phyloP scores from a whole-genome alignment of 129 eudicot species.

The Flaveria sonorensis region DNA sequence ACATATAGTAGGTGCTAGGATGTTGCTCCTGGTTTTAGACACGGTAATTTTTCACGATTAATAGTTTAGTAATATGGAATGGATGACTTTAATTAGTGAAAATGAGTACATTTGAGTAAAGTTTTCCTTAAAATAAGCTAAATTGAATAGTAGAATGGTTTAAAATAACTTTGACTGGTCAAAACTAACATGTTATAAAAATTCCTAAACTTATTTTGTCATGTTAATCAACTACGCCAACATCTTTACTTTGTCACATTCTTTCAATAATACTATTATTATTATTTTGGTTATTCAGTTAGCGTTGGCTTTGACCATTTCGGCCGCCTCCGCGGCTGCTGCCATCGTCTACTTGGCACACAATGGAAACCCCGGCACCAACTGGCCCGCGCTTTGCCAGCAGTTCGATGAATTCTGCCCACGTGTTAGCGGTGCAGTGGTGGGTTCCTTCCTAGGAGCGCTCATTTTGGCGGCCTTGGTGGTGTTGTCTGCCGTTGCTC shows the following conservation, averaged over 20 bases:
- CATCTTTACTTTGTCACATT: neutral
- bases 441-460: slow-evolving; percentile 71
- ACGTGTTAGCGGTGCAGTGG: slow-evolving; percentile 77
- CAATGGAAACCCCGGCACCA: slow-evolving; percentile 65
- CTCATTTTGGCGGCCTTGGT: slow-evolving; percentile 56
- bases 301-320: slow-evolving; percentile 52
- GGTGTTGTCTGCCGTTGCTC: slow-evolving; percentile 65
- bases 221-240: neutral
- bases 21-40: slow-evolving; percentile 66
- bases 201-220: neutral
- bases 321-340: slow-evolving; percentile 77
- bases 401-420: slow-evolving; percentile 75
- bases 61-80: neutral
- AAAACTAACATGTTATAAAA: neutral
- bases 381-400: slow-evolving; percentile 76
- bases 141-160: too few species aligned
- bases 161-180: neutral
- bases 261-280: neutral
- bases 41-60: slow-evolving; percentile 34
- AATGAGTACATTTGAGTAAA: neutral
- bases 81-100: neutral
- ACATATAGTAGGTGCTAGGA: slow-evolving; percentile 47
- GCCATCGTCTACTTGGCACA: slow-evolving; percentile 86
- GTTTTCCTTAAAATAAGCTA: neutral
- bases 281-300: slow-evolving; percentile 36